Conservation (phyloP, 139 green algal genomes). For the Chara braunii region DNA sequence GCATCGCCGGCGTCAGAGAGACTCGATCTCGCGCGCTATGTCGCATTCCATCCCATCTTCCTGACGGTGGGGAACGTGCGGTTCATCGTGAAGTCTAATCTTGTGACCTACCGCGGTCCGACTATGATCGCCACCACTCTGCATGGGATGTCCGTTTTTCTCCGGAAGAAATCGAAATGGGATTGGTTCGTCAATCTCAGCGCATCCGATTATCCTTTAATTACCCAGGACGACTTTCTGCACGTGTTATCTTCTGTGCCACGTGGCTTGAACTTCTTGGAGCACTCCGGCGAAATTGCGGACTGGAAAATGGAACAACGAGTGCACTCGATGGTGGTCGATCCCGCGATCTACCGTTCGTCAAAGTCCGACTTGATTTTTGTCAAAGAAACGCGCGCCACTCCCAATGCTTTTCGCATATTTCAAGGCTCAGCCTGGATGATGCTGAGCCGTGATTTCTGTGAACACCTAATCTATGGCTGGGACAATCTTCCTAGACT, state of each 20-base stretch:
- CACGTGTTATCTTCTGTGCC: constrained; percentile 21
- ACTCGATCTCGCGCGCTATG: constrained; percentile 11
- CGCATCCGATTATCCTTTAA: constrained; percentile 21
- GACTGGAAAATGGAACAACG: too few species aligned
- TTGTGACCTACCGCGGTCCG: constrained; percentile 14
- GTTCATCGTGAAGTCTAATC: constrained; percentile 10
- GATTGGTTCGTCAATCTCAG: constrained; percentile 35
- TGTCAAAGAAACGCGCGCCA: background rate
- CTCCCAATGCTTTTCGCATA: background rate
- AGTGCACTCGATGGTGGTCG: constrained; percentile 1
- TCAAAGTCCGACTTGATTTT: constrained; percentile 5
- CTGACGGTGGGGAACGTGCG: constrained; percentile 5
- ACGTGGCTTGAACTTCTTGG: constrained; percentile 13
- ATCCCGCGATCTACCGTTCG: constrained; percentile 5
- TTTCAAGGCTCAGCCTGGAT: constrained; percentile 22
- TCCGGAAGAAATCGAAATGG: constrained; percentile 14
- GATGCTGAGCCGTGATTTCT: constrained; percentile 6
- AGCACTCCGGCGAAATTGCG: background rate
- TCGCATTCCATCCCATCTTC: background rate
- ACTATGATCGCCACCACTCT: constrained; percentile 19
- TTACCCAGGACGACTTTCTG: constrained; percentile 15
- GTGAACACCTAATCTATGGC: constrained; percentile 25
- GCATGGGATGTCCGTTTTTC: constrained; percentile 15
- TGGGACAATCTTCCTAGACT: constrained; percentile 28
- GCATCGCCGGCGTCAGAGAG: constrained; percentile 2